phyloP scores from a whole-genome alignment of 2,329 filamentous ascomycete genomes.

The Epicoccum sorghinum region DNA sequence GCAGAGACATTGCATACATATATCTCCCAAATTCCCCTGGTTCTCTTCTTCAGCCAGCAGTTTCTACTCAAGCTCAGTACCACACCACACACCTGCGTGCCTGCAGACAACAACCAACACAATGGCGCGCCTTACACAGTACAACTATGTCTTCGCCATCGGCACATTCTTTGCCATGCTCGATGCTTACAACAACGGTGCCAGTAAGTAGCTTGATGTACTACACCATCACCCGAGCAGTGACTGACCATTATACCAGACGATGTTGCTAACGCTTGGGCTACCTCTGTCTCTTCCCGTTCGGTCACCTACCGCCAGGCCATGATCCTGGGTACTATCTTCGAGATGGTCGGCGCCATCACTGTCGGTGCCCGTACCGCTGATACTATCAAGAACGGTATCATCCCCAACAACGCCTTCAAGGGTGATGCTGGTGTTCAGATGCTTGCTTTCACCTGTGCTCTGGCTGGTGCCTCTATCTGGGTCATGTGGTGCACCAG shows the following conservation, averaged over 20 bases:
- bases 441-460: conserved; percentile 63
- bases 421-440: conserved; percentile 55
- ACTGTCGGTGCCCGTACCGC: conserved; percentile 61
- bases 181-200: conserved; percentile 80
- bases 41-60: conserved; percentile 25
- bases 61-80: conserved; percentile 20
- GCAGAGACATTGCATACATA: conserved; percentile 26
- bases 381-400: conserved; percentile 78
- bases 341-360: conserved; percentile 56
- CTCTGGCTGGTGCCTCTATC: conserved; percentile 66
- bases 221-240: not conserved
- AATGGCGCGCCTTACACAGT: conserved; percentile 47
- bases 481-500: conserved; percentile 85
- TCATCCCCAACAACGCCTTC: conserved; percentile 55
- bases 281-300: conserved; percentile 80
- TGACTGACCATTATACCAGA: conserved; percentile 51
- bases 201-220: conserved; percentile 61
- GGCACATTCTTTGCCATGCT: conserved; percentile 78
- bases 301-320: conserved; percentile 73
- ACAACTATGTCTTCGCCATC: conserved; percentile 75
- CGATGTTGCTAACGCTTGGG: conserved; percentile 86
- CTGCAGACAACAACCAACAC: conserved; percentile 17
- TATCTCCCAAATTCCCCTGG: conserved; percentile 22
- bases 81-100: conserved; percentile 20
- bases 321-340: conserved; percentile 54